These are phyloP conservation scores for Amanita subjunquillea DNA, from an alignment of 768 basidiomycete species.

Conservation along the genomic window DNA sequence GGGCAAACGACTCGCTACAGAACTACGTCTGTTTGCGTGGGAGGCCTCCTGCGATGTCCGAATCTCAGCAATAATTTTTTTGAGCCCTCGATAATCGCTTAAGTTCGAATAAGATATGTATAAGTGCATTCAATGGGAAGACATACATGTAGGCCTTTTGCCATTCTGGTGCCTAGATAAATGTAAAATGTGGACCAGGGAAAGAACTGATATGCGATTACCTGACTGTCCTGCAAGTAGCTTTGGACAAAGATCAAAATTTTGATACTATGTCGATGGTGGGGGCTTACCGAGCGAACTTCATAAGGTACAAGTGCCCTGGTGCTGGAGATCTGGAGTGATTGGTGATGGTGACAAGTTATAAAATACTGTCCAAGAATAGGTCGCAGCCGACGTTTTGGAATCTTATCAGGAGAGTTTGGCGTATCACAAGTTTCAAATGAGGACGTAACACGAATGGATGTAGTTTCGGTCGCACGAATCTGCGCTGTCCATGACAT, in stretches of 20 bases:
- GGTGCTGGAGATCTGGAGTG: background rate
- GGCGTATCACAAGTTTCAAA: background rate
- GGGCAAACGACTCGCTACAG: conserved; percentile 8
- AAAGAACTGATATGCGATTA: conserved; percentile 12
- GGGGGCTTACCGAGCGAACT: conserved; percentile 42
- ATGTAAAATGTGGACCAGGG: background rate
- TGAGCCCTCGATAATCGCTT: conserved; percentile 67
- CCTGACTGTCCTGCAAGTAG: conserved; percentile 65
- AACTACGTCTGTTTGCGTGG: conserved; percentile 8
- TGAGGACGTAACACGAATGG: background rate
- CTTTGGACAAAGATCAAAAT: conserved; percentile 19
- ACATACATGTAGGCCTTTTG: conserved; percentile 56
- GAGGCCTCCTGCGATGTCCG: conserved; percentile 24
- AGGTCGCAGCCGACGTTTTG: background rate
- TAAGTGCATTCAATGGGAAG: conserved; percentile 1
- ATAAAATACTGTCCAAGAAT: background rate
- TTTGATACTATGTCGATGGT: background rate
- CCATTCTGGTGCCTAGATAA: conserved; percentile 61
- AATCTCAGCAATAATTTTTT: conserved; percentile 53
- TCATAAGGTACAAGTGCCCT: conserved; percentile 26
- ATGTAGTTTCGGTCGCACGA: background rate
- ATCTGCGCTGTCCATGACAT: background rate
- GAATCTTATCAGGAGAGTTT: background rate
- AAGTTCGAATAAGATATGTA: conserved; percentile 1
- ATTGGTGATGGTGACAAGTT: background rate